Conservation (phyloP, 2,329 filamentous ascomycete genomes). For the Colletotrichum lupini region DNA sequence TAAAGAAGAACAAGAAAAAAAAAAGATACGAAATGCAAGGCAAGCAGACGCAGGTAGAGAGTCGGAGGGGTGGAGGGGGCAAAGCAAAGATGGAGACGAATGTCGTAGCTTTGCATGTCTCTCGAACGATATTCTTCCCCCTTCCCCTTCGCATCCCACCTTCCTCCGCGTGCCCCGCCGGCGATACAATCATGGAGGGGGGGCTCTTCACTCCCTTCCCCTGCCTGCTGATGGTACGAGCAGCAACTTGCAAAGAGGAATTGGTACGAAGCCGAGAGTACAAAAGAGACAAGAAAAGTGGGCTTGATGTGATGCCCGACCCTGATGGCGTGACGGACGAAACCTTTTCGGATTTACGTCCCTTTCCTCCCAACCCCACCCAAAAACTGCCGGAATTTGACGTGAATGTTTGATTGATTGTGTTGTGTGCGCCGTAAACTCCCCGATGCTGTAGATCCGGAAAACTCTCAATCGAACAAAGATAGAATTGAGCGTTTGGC, state of each 20-base stretch:
- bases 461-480: neutral
- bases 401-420: neutral
- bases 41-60: neutral
- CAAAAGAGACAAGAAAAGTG: slow-evolving; percentile 8
- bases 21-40: too few species aligned
- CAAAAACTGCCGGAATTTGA: neutral
- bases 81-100: neutral
- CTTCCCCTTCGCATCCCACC: neutral
- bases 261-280: neutral
- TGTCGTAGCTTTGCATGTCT: slow-evolving; percentile 5
- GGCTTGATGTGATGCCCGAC: slow-evolving; percentile 18
- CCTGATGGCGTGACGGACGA: slow-evolving; percentile 18
- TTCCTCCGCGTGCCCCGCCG: neutral
- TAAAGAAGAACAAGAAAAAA: slow-evolving; percentile 6
- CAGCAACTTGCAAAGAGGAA: neutral
- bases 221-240: neutral
- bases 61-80: neutral
- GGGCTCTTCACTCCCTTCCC: neutral
- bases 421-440: slow-evolving; percentile 5
- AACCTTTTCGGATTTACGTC: neutral
- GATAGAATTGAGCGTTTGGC: neutral
- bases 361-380: neutral
- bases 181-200: slow-evolving; percentile 7
- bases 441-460: neutral
- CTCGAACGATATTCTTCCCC: neutral